These are phyloP conservation scores for Trichoderma koningiopsis DNA, from an alignment of 2,329 filamentous ascomycete genomes.

Conservation along the genomic window DNA sequence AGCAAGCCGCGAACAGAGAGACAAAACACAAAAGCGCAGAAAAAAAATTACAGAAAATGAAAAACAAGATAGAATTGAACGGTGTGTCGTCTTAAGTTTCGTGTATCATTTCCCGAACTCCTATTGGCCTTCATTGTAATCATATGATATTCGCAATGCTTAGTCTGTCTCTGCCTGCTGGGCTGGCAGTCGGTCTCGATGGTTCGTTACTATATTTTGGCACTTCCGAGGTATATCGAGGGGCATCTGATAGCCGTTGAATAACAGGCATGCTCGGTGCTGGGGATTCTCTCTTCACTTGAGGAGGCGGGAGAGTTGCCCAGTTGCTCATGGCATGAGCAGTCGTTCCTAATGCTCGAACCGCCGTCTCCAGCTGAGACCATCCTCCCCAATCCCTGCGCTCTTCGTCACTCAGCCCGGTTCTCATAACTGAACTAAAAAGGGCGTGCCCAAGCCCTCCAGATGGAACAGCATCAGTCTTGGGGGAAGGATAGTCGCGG, in stretches of 20 bases:
- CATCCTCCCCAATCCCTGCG: slow-evolving; percentile 77
- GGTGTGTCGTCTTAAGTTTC: slow-evolving; percentile 1
- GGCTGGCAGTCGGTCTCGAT: slow-evolving; percentile 34
- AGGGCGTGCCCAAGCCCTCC: slow-evolving; percentile 41
- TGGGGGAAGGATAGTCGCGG: slow-evolving; percentile 45
- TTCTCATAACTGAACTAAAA: slow-evolving; percentile 51
- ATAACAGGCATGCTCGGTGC: slow-evolving; percentile 33
- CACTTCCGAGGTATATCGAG: slow-evolving; percentile 36
- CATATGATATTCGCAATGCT: slow-evolving; percentile 52
- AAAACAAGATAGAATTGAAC: not conserved
- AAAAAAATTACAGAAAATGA: not conserved
- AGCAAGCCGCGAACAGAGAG: not conserved
- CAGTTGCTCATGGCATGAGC: slow-evolving; percentile 32
- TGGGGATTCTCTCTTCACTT: slow-evolving; percentile 42
- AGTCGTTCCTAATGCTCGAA: slow-evolving; percentile 36
- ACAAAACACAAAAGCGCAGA: too few relatives aligned
- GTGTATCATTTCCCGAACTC: slow-evolving; percentile 18
- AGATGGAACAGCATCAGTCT: slow-evolving; percentile 27
- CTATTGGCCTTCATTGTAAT: slow-evolving; percentile 11
- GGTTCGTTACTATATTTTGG: slow-evolving; percentile 31
- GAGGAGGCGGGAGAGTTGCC: slow-evolving; percentile 38
- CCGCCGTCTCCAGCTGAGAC: slow-evolving; percentile 65
- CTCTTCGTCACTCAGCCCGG: slow-evolving; percentile 58
- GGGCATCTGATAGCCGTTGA: slow-evolving; percentile 36
- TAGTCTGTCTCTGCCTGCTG: slow-evolving; percentile 38